phyloP scores from a whole-genome alignment of 768 basidiomycete genomes.

The Mycena epipterygia region DNA sequence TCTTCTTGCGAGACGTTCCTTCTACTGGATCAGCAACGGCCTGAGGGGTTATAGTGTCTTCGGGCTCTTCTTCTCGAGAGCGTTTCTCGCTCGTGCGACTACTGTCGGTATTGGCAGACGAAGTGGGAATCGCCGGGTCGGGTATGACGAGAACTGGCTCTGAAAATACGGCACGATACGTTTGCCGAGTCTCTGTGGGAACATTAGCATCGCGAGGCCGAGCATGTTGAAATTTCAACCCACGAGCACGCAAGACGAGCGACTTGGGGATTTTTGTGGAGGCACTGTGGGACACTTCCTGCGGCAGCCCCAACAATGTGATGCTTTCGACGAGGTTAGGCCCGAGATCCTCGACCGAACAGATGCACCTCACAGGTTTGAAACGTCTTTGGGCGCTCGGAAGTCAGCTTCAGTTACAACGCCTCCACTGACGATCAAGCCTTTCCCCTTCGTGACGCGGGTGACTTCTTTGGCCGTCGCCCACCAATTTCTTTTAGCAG shows the following conservation, averaged over 20 bases:
- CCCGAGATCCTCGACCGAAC: neutral
- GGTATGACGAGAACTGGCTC: slow-evolving; percentile 79
- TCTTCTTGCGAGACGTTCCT: slow-evolving; percentile 45
- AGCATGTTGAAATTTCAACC: slow-evolving; percentile 44
- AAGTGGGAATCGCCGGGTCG: slow-evolving; percentile 21
- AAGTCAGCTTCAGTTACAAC: slow-evolving; percentile 72
- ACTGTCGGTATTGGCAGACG: neutral
- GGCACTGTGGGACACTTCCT: slow-evolving; percentile 76
- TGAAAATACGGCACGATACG: slow-evolving; percentile 84
- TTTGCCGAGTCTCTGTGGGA: slow-evolving; percentile 79
- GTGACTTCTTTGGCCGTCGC: slow-evolving; percentile 80
- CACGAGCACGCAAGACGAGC: slow-evolving; percentile 80
- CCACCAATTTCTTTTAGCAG: slow-evolving; percentile 88
- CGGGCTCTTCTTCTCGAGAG: slow-evolving; percentile 38
- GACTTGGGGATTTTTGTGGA: slow-evolving; percentile 74
- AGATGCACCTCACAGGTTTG: slow-evolving; percentile 72
- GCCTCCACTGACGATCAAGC: slow-evolving; percentile 79
- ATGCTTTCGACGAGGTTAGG: slow-evolving; percentile 57
- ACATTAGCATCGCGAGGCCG: neutral
- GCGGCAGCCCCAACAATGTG: slow-evolving; percentile 74
- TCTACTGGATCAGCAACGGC: slow-evolving; percentile 2
- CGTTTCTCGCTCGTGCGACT: slow-evolving; percentile 33
- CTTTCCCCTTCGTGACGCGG: slow-evolving; percentile 86
- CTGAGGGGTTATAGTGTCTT: neutral
- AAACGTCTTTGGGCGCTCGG: slow-evolving; percentile 79